phyloP scores from a whole-genome alignment of 164 flowering plant genomes.

The Umbilicus rupestris region DNA sequence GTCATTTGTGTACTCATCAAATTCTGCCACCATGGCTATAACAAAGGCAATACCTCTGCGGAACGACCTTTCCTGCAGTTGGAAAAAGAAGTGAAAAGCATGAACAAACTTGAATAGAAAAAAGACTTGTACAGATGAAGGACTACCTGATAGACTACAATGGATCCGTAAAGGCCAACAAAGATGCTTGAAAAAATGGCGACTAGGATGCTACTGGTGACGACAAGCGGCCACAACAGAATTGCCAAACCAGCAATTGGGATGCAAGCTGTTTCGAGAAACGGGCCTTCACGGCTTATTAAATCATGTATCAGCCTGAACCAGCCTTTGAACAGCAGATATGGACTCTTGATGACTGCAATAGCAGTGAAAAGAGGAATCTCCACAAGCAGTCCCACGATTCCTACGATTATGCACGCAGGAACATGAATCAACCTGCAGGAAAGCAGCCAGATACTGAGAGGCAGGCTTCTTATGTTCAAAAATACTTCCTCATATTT shows the following conservation, averaged over 20 bases:
- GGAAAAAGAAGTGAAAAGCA: conserved; percentile 9
- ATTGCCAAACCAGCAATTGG: conserved; percentile 71
- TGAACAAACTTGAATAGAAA: not conserved
- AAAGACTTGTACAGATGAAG: not conserved
- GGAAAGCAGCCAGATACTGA: not conserved
- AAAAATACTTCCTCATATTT: no score
- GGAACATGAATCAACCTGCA: conserved; percentile 78
- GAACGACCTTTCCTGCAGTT: conserved; percentile 69
- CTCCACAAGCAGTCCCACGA: conserved; percentile 75
- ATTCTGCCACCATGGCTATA: conserved; percentile 88
- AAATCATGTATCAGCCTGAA: conserved; percentile 9
- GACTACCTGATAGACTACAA: conserved; percentile 77
- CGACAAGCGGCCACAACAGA: conserved; percentile 85
- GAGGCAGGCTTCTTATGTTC: not conserved
- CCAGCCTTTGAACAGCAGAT: conserved; percentile 41
- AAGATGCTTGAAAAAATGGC: conserved; percentile 73
- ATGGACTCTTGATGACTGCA: conserved; percentile 80
- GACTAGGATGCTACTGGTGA: conserved; percentile 54
- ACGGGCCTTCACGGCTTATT: conserved; percentile 9
- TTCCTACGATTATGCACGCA: conserved; percentile 56
- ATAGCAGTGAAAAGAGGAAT: conserved; percentile 69
- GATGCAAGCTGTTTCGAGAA: conserved; percentile 10
- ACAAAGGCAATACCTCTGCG: conserved; percentile 67
- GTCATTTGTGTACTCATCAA: conserved; percentile 94
- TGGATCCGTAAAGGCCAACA: conserved; percentile 66